Base-by-base conservation (phyloP, 352 stramenopile genomes). In the Globisporangium spiculum region DNA sequence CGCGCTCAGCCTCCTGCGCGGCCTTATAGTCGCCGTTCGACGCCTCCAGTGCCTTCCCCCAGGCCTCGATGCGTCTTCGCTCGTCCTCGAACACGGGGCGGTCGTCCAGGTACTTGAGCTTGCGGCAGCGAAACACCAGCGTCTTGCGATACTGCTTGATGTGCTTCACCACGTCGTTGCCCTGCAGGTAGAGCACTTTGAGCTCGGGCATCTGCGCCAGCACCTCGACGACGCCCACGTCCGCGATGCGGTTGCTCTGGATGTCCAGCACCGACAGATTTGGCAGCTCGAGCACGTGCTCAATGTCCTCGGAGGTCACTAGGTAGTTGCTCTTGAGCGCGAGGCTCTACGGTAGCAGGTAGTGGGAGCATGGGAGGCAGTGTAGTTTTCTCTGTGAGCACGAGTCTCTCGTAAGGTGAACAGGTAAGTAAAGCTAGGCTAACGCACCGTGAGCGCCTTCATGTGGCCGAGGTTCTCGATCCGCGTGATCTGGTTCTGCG, bases 121-220 rank as follows among this genome's bases (percentile, higher is more conserved):
- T 79, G 18, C 81, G 83, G 48, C 86, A 95, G 36, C 81, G 81
- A 38, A 88, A 92, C 55, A 93, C 70, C 27, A 95, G 53, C 50
- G 84, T 93, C 64, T 95, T 95, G 46, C 86, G 86, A 63, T 94
- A 95, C 67, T 95, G 85, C 59, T 92, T 92, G 71, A 95, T 87
- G 63, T 93, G 80, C 73, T 94, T 95, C n/a, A 94, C 84, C 22
- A 94, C 86, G 44, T 92, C 84, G 63, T 95, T 95, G 48, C 86
- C 86, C 67, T 94, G 84, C 16, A 95, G 71, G 62, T 95, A 95
- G 20, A 95, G 68, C 44, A 95, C 88, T 46, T 91, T 91, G n/a
- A 95, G 77, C 41, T 89, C 89, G 22, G 86, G 86, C 65, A 95
- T 84, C 64, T 87, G 67, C 3, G 81, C 73, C 1, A 95, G 62